Percentiles rank a stretch among this genome's conserved stretches.
Evolutionary conservation across 805 yeast genomes (phyloP).

Genomic region (Teunomyces atbi): DNA sequence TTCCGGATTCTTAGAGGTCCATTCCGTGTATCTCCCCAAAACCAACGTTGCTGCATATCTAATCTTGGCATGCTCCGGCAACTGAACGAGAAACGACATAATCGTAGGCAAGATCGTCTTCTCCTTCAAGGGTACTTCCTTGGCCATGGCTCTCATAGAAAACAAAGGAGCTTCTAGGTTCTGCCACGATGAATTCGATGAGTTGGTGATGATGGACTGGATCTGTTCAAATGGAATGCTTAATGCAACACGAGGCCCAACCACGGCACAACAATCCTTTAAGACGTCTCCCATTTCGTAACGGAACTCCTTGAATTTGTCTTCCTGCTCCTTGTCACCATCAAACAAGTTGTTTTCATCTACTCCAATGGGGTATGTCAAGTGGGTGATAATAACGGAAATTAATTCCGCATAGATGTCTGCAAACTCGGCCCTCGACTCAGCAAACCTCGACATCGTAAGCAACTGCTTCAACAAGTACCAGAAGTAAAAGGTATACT

Average conservation of each 20-base stretch:
- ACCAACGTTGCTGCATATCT: constrained; percentile 92
- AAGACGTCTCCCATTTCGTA: constrained; percentile 98
- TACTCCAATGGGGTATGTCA: constrained; percentile 63
- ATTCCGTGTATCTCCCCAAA: constrained; percentile 92
- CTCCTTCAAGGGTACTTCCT: constrained; percentile 73
- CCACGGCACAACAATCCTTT: constrained; percentile 90
- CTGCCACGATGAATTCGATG: constrained; percentile 65
- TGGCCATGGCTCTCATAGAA: constrained; percentile 90
- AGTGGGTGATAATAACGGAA: constrained; percentile 60
- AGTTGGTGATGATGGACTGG: constrained; percentile 35
- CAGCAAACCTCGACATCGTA: constrained; percentile 54
- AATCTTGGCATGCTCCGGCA: constrained; percentile 83
- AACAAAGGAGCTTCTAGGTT: constrained; percentile 86
- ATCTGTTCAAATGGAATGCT: constrained; percentile 66
- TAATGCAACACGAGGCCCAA: constrained; percentile 73
- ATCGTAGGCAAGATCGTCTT: constrained; percentile 69
- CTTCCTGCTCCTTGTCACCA: constrained; percentile 76
- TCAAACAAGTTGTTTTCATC: constrained; percentile 48
- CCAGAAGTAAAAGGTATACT: constrained; percentile 93
- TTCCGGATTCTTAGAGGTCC: constrained; percentile 88
- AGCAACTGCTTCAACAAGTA: constrained; percentile 73
- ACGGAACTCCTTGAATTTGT: constrained; percentile 88
- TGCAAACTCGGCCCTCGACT: constrained; percentile 47
- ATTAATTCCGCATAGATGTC: constrained; percentile 61
- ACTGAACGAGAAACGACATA: constrained; percentile 61